Percentiles rank a stretch among this genome's conserved stretches.
Conservation (phyloP, 139 green algal genomes). For the Raphidocelis subcapitata region DNA sequence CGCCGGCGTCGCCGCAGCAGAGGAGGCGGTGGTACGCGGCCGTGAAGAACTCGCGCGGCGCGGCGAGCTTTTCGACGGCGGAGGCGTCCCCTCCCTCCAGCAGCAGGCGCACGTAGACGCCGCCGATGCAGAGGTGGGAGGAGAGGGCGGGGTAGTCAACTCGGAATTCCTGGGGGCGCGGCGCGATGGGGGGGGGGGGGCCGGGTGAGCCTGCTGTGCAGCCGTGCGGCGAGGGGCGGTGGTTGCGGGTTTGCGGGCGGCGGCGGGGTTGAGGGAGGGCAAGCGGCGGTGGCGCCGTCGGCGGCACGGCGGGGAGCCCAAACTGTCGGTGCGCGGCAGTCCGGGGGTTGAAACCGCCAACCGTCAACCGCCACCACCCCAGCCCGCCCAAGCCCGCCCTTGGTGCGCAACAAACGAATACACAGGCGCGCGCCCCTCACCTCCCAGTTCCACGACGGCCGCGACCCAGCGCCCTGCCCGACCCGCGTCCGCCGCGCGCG, state of each 20-base stretch:
- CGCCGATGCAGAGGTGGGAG: constrained; percentile 78
- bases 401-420: no score
- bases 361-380: no score
- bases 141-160: constrained; percentile 75
- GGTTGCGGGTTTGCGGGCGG: no score
- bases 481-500: constrained; percentile 35
- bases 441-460: no score
- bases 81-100: constrained; percentile 69
- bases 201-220: not conserved
- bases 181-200: constrained; percentile 36
- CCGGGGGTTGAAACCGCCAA: no score
- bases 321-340: no score
- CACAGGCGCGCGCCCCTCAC: no score
- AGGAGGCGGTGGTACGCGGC: constrained; percentile 66
- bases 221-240: constrained; percentile 29
- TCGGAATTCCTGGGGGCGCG: constrained; percentile 86
- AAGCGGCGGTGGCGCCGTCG: no score
- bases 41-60: constrained; percentile 78
- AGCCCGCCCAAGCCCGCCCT: no score
- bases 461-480: no score
- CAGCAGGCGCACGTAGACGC: constrained; percentile 86
- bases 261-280: no score
- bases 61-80: constrained; percentile 65
- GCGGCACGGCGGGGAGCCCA: no score
- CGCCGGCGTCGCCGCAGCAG: constrained; percentile 8